Conservation (phyloP, 495 filamentous ascomycete genomes). For the Usnea hakonensis region DNA sequence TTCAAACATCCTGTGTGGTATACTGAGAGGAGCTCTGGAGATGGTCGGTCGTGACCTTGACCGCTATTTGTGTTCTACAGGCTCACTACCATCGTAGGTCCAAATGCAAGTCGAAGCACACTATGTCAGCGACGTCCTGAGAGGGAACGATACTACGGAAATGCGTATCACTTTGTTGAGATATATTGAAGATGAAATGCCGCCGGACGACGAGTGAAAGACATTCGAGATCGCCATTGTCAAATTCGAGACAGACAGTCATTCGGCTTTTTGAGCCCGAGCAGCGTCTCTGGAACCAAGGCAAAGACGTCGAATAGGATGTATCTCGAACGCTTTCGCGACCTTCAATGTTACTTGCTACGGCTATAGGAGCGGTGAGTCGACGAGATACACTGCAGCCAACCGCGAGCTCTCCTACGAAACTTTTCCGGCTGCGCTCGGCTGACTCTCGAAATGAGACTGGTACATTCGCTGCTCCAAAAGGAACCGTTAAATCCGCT, state of each 20-base stretch:
- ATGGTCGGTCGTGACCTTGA: conserved; percentile 55
- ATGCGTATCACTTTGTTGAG: conserved; percentile 89
- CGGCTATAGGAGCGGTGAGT: background rate
- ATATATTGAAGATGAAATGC: conserved; percentile 97
- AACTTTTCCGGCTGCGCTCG: background rate
- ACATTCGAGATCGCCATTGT: background rate
- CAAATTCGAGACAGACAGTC: background rate
- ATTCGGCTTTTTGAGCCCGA: background rate
- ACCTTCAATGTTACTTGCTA: background rate
- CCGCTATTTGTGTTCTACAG: background rate
- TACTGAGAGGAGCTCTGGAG: conserved; percentile 82
- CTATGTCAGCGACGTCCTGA: conserved; percentile 89
- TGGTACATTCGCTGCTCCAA: background rate
- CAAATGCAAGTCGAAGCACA: conserved; percentile 99
- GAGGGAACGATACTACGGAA: conserved; percentile 92
- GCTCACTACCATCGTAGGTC: conserved; percentile 43
- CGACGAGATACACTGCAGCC: background rate
- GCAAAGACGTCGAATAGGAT: background rate
- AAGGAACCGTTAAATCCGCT: background rate
- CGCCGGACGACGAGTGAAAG: conserved; percentile 81
- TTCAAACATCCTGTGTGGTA: conserved; percentile 92
- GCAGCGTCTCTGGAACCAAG: background rate
- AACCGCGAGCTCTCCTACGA: background rate
- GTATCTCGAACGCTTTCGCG: background rate
- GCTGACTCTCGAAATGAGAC: background rate